Base-by-base conservation (phyloP, 371 early-diverging fungal species). In the Fennellomyces sp. region DNA sequence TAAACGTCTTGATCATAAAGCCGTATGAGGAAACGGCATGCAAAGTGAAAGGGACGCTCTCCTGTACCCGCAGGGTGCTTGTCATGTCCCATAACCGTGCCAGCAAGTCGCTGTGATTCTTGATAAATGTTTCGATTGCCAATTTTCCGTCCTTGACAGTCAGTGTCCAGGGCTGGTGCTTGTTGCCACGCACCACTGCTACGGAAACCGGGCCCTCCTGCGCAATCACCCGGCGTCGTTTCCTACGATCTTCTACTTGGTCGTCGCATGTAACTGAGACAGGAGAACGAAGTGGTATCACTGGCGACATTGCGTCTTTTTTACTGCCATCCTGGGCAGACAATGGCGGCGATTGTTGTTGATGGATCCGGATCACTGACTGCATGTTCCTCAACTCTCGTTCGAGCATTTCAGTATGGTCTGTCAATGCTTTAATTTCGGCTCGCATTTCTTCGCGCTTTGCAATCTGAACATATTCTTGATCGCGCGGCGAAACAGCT, bases 401-500 rank as follows among this genome's bases (percentile, higher is more conserved):
- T 38, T 72, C 68, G 56, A 72, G 60, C 19, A 55, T 55, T 36
- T 49, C 54, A 21, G 66, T 56, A 58, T 66, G 65, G 29, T 56
- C 35, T 13, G 61, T 60, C 35, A 72, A 19, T 5, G 51, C 13
- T 41, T 66, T 45, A n/a, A 69, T 47, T 33, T 70, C 61, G 47
- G 48, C 17, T 11, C 48, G 11, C 15, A 75, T 17, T 21, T 55
- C 41, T 15, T 54, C 52, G 50, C 60, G 33, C 48, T 57, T 54
- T 12, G 66, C 66, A 10, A 69, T 35, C 15, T 64, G 53, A 25
- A 70, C 49, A 47, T 60, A 75, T 27, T 75, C 75, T 52, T 66
- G 66, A 21, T 75, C 75, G 17, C 52, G 41, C 5, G 75, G 75
- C 3, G 69, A 68, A 17, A 54, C 52, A 28, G 50, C 59, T 19